These are phyloP conservation scores for Aspergillus conjunctus DNA, from an alignment of 495 filamentous ascomycete genomes.

Conservation along the genomic window DNA sequence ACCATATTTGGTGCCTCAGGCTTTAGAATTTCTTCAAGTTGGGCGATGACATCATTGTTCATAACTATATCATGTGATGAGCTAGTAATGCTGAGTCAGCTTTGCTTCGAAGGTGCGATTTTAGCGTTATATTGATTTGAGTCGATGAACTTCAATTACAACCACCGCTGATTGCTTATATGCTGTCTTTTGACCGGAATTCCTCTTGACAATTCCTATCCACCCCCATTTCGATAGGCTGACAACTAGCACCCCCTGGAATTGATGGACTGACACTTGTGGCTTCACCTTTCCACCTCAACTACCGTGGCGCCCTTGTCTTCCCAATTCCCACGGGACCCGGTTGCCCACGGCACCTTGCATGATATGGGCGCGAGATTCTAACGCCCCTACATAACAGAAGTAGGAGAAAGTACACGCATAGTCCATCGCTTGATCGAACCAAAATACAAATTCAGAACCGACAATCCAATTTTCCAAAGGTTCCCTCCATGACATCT, in stretches of 20 bases:
- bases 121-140: neutral
- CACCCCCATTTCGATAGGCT: neutral
- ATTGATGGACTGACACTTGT: neutral
- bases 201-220: neutral
- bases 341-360: neutral
- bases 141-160: neutral
- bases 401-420: neutral
- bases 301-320: neutral
- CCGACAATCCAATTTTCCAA: neutral
- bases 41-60: neutral
- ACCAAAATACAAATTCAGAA: neutral
- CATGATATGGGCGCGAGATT: neutral
- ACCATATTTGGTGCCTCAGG: slow-evolving; percentile 5
- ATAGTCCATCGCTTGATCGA: neutral
- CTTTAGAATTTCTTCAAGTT: neutral
- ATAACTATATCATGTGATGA: neutral
- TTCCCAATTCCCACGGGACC: neutral
- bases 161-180: neutral
- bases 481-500: slow-evolving; percentile 36
- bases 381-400: neutral
- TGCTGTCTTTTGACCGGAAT: neutral
- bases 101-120: neutral
- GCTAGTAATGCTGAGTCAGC: neutral
- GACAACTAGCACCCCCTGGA: neutral
- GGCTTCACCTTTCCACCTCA: neutral